Evolutionary conservation across 768 basidiomycete genomes (phyloP).

Genomic region (Dentipellis sp.): DNA sequence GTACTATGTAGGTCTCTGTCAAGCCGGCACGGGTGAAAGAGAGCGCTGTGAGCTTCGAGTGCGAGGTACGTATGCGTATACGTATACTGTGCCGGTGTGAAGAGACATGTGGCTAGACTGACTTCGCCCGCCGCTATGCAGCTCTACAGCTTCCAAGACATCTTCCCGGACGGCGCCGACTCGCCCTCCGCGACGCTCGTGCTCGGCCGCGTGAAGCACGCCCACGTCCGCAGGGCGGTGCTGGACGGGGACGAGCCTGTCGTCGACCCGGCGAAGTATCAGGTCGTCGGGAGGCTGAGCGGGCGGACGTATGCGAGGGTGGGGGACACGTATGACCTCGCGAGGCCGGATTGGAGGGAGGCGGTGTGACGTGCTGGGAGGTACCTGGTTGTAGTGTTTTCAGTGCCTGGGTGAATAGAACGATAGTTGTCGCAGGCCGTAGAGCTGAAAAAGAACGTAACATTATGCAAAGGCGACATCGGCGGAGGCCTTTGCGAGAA

Average conservation of each 20-base stretch:
- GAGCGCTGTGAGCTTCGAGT: constrained; percentile 53
- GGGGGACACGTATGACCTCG: constrained; percentile 37
- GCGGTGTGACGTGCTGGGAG: too few relatives aligned
- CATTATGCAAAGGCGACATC: too few relatives aligned
- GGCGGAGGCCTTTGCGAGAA: too few relatives aligned
- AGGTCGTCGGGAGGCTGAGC: constrained; percentile 44
- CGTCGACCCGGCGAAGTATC: constrained; percentile 40
- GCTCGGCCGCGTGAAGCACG: constrained; percentile 43
- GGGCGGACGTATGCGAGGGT: constrained; percentile 43
- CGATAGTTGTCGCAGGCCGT: too few relatives aligned
- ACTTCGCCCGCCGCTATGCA: constrained; percentile 19
- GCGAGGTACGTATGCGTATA: constrained; percentile 43
- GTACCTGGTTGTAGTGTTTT: too few relatives aligned
- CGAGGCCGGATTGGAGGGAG: constrained; percentile 29
- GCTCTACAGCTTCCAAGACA: constrained; percentile 44
- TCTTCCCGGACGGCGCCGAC: constrained; percentile 28
- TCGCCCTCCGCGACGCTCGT: constrained; percentile 35
- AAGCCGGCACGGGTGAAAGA: constrained; percentile 46
- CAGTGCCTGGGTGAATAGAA: too few relatives aligned
- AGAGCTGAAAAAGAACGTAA: too few relatives aligned
- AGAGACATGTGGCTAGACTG: not conserved
- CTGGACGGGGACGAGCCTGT: constrained; percentile 30
- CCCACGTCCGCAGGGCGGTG: constrained; percentile 43
- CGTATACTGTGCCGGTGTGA: not conserved
- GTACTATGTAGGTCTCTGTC: constrained; percentile 18